Percentiles rank a stretch among this genome's conserved stretches.
Evolutionary conservation across 257 asterid species (phyloP).

Genomic region (Haberlea rhodopensis): DNA sequence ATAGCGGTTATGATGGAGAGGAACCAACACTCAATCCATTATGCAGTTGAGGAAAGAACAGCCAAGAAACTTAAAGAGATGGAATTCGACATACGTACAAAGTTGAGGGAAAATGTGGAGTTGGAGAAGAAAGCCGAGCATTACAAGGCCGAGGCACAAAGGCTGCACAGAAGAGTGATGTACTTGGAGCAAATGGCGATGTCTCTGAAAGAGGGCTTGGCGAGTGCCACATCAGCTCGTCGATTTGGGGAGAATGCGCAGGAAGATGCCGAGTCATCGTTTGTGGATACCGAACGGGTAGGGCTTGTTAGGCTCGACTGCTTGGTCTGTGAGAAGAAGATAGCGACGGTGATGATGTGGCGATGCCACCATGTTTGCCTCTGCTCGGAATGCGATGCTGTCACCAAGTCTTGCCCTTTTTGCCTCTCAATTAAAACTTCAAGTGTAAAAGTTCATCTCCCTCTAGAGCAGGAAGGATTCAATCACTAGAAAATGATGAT

Average conservation of each 20-base stretch:
- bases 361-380: constrained; percentile 58
- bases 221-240: background rate
- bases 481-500: background rate
- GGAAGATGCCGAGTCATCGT: constrained; percentile 42
- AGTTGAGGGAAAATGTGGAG: background rate
- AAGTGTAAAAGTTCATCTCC: constrained; percentile 27
- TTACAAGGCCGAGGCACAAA: constrained; percentile 22
- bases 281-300: constrained; percentile 25
- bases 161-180: constrained; percentile 14
- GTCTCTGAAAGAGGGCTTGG: background rate
- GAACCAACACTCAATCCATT: constrained; percentile 5
- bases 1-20: constrained; percentile 14
- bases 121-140: constrained; percentile 13
- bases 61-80: constrained; percentile 28
- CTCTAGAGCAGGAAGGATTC: constrained; percentile 22
- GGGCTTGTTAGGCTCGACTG: constrained; percentile 34
- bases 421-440: constrained; percentile 22
- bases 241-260: background rate
- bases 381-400: constrained; percentile 34
- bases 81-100: constrained; percentile 1
- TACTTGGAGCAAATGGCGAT: constrained; percentile 20
- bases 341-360: constrained; percentile 46
- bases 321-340: constrained; percentile 30
- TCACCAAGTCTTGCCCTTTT: constrained; percentile 39
- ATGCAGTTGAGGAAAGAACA: constrained; percentile 22